Percentiles rank a stretch among this genome's conserved stretches.
Evolutionary conservation across 179 eudicot genomes (phyloP).

Genomic region (Beta corolliflora): DNA sequence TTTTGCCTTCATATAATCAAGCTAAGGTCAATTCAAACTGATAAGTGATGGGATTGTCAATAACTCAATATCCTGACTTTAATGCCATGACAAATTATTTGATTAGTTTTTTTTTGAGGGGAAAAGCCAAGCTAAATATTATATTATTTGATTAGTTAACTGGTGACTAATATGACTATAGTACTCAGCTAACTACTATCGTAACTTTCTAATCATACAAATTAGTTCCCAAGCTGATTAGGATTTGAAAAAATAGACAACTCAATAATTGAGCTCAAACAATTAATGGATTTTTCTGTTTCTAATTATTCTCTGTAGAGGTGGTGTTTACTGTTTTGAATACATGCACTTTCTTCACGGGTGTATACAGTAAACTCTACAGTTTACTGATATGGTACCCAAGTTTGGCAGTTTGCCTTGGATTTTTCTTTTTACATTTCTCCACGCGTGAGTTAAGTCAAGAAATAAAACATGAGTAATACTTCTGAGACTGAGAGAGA

Average conservation of each 20-base stretch:
- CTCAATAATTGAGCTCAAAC: slow-evolving; percentile 21
- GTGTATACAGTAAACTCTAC: background rate
- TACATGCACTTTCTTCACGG: background rate
- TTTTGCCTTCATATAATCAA: no score
- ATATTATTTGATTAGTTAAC: slow-evolving; percentile 5
- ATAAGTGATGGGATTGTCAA: slow-evolving; percentile 9
- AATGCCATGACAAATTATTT: background rate
- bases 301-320: background rate
- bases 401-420: background rate
- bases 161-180: background rate
- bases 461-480: no score
- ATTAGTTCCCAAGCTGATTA: background rate
- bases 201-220: slow-evolving; percentile 7
- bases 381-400: background rate
- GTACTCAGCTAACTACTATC: background rate
- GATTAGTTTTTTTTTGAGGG: no score
- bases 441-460: no score
- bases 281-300: background rate
- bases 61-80: background rate
- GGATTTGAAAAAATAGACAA: background rate
- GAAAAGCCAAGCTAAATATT: no score
- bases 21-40: background rate
- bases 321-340: background rate
- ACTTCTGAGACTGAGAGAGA: no score
- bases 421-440: background rate